Evolutionary conservation across 2,329 filamentous ascomycete species (phyloP).

Genomic region (Botrytis pseudocinerea): DNA sequence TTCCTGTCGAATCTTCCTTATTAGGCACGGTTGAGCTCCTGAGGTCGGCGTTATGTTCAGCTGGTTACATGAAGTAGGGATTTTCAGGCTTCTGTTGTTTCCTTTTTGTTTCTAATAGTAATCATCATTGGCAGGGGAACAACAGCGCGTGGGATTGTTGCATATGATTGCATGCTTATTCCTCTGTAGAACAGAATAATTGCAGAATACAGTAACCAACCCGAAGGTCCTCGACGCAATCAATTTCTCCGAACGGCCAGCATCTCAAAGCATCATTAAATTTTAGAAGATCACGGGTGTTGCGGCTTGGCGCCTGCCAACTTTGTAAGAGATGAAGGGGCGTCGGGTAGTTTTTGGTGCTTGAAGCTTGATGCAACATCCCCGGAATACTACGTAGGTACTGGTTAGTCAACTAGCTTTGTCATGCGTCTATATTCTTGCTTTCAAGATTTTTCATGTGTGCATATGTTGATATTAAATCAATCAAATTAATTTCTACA

Average conservation of each 20-base stretch:
- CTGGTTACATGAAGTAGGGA: conserved; percentile 1
- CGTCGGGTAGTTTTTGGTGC: conserved; percentile 17
- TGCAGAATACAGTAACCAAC: conserved; percentile 1
- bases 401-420: not conserved
- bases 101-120: not conserved
- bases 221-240: conserved; percentile 11
- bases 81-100: conserved; percentile 14
- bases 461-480: conserved; percentile 9
- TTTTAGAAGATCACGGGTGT: conserved; percentile 3
- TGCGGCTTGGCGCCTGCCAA: conserved; percentile 17
- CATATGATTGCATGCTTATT: conserved; percentile 9
- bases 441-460: conserved; percentile 2
- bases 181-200: not conserved
- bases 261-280: conserved; percentile 4
- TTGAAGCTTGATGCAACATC: conserved; percentile 16
- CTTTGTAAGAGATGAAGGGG: conserved; percentile 16
- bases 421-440: not conserved
- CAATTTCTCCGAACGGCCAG: conserved; percentile 7
- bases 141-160: not conserved
- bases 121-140: conserved; percentile 18
- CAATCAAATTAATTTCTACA: conserved; percentile 7
- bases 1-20: not conserved
- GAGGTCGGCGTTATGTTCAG: conserved; percentile 10
- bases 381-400: conserved; percentile 7
- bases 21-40: conserved; percentile 10